Evolutionary conservation across 2,329 filamentous ascomycete species (phyloP).

Genomic region (Magnaporthiopsis incrustans): DNA sequence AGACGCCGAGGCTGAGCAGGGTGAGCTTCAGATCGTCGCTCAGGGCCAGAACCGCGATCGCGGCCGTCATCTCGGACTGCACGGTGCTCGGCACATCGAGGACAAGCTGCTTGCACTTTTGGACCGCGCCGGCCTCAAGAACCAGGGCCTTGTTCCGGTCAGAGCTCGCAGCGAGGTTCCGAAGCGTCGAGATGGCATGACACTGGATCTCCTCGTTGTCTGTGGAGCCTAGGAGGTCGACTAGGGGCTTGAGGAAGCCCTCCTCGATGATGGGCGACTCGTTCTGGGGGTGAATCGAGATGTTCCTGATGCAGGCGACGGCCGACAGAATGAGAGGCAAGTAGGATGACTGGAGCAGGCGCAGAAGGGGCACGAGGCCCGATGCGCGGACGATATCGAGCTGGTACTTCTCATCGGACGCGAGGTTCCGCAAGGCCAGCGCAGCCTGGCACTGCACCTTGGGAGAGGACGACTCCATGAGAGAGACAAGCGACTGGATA

Average conservation of each 20-base stretch:
- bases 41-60: constrained; percentile 89
- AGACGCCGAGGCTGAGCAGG: constrained; percentile 83
- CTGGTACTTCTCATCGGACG: constrained; percentile 97
- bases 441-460: constrained; percentile 98
- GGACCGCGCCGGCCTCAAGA: constrained; percentile 88
- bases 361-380: constrained; percentile 76
- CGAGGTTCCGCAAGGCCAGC: constrained; percentile 84
- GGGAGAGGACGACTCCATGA: constrained; percentile 95
- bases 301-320: constrained; percentile 96
- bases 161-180: constrained; percentile 92
- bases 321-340: constrained; percentile 92
- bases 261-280: constrained; percentile 98
- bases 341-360: constrained; percentile 89
- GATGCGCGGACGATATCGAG: constrained; percentile 90
- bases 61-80: constrained; percentile 99
- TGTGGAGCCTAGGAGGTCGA: constrained; percentile 87
- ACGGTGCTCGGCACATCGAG: constrained; percentile 88
- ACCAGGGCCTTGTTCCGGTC: constrained; percentile 98
- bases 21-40: constrained; percentile 94
- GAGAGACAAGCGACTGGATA: constrained; percentile 85
- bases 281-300: constrained; percentile 95
- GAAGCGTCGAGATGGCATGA: constrained; percentile 92
- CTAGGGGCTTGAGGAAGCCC: constrained; percentile 86
- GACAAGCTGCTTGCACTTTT: constrained; percentile 97
- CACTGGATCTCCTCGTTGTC: constrained; percentile 99